phyloP scores from a whole-genome alignment of 2,329 filamentous ascomycete genomes.

The Ceratocystis ficicola region DNA sequence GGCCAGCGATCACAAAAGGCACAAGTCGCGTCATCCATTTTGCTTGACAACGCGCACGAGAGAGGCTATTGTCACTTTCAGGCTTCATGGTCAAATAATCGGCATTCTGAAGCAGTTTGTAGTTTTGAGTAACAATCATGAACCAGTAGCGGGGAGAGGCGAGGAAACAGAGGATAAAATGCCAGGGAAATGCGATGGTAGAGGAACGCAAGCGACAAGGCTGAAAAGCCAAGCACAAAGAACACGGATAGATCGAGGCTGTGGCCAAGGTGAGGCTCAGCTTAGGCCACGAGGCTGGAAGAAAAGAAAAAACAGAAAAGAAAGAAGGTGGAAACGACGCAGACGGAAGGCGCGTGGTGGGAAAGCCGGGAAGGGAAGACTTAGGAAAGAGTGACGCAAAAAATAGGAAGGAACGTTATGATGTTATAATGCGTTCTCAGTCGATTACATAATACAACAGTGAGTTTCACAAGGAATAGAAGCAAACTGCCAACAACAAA shows the following conservation, averaged over 20 bases:
- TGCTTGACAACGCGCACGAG: constrained; percentile 2
- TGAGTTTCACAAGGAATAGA: too few species aligned
- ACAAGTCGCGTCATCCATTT: constrained; percentile 53
- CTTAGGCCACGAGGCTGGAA: not conserved
- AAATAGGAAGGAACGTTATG: too few species aligned
- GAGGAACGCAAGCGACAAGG: not conserved
- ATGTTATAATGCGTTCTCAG: too few species aligned
- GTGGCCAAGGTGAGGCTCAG: not conserved
- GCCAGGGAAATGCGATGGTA: not conserved
- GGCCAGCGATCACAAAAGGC: constrained; percentile 54
- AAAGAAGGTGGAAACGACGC: not conserved
- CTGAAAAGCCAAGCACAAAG: not conserved
- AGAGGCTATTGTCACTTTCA: constrained; percentile 29
- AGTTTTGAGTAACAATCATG: constrained; percentile 16
- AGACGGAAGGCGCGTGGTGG: not conserved
- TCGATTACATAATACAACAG: too few species aligned
- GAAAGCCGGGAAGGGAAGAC: too few species aligned
- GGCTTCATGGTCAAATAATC: constrained; percentile 10
- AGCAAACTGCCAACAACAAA: too few species aligned
- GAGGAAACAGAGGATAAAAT: not conserved
- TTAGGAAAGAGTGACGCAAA: too few species aligned
- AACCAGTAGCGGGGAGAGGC: constrained; percentile 1
- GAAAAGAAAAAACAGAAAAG: constrained; percentile 1
- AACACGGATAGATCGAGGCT: not conserved
- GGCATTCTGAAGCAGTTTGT: constrained; percentile 21